phyloP scores from a whole-genome alignment of 768 basidiomycete genomes.

The Butyriboletus loyo region DNA sequence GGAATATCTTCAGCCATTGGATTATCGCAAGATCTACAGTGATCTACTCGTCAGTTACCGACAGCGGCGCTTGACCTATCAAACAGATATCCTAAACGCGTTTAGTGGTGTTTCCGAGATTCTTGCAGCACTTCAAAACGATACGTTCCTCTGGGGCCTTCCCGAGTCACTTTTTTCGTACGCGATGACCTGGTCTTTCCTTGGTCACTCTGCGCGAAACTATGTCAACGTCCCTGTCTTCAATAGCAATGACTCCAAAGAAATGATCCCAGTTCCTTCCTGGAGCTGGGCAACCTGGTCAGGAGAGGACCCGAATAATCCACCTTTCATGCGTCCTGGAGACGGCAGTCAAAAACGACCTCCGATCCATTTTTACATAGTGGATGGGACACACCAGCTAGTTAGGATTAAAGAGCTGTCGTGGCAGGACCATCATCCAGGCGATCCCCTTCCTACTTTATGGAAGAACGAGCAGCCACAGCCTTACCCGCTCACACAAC shows the following conservation, averaged over 20 bases:
- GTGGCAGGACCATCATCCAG: background rate
- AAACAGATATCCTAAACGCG: constrained; percentile 12
- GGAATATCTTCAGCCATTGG: background rate
- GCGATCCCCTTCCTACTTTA: background rate
- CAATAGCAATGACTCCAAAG: background rate
- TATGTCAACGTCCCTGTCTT: background rate
- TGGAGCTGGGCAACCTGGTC: constrained; percentile 17
- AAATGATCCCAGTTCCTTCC: constrained; percentile 10
- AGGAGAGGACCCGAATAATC: background rate
- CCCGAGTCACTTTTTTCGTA: constrained; percentile 11
- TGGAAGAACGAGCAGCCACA: background rate
- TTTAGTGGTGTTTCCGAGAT: constrained; percentile 12
- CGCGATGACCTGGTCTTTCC: constrained; percentile 4
- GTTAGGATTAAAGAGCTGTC: background rate
- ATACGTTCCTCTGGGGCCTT: constrained; percentile 13
- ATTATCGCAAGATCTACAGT: background rate
- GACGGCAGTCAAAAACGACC: background rate
- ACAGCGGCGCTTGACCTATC: constrained; percentile 5
- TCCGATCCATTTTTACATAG: constrained; percentile 1
- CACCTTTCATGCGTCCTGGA: background rate
- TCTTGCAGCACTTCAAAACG: constrained; percentile 8
- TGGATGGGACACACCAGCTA: background rate
- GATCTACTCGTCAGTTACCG: constrained; percentile 6
- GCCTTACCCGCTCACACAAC: background rate
- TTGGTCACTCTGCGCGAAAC: constrained; percentile 1